These are phyloP conservation scores for Penicillium coprophilum DNA, from an alignment of 495 filamentous ascomycete genomes.

Conservation along the genomic window DNA sequence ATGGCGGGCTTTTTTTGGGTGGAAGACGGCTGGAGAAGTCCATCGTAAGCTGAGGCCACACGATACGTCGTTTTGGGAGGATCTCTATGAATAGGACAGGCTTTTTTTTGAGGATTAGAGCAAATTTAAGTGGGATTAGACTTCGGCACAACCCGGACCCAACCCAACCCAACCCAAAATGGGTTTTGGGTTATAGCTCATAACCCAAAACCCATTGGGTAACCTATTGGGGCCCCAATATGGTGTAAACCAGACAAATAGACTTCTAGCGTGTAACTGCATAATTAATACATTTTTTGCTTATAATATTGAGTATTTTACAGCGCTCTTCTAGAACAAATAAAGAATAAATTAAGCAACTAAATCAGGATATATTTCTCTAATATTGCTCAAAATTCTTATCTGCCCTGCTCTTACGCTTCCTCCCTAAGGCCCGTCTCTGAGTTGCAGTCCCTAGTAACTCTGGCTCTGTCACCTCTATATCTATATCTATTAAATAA, in stretches of 20 bases:
- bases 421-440: too few relatives aligned
- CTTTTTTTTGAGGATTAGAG: too few relatives aligned
- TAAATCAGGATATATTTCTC: too few relatives aligned
- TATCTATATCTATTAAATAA: too few relatives aligned
- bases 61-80: not conserved
- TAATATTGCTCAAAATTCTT: too few relatives aligned
- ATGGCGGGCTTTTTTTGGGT: constrained; percentile 50
- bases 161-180: not conserved
- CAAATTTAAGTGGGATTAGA: too few relatives aligned
- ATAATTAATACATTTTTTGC: not conserved
- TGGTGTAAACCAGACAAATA: not conserved
- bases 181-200: too few relatives aligned
- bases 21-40: constrained; percentile 39
- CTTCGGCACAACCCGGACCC: not conserved
- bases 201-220: not conserved
- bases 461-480: too few relatives aligned
- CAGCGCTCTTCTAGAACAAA: not conserved
- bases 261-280: not conserved
- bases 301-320: constrained; percentile 5
- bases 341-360: not conserved
- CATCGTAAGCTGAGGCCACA: constrained; percentile 16
- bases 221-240: constrained; percentile 1
- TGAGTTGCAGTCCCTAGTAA: too few relatives aligned
- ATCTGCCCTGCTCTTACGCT: too few relatives aligned
- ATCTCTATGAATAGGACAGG: too few relatives aligned